These are phyloP conservation scores for Yarrowia yakushimensis DNA, from an alignment of 805 yeast genomes.

Conservation along the genomic window DNA sequence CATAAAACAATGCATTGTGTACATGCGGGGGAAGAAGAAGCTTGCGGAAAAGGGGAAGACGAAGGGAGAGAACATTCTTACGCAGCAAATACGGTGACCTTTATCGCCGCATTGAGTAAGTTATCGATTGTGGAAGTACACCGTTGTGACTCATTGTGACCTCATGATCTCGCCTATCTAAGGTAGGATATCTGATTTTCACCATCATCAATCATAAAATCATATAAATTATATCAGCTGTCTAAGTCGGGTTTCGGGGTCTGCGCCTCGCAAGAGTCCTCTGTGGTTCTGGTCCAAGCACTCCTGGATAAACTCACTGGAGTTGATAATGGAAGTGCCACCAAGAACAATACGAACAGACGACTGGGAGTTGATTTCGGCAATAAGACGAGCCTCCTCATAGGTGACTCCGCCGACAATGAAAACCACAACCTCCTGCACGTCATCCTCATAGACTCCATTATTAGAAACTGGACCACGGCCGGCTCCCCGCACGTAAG, in stretches of 20 bases:
- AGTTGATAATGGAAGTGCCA: conserved; percentile 59
- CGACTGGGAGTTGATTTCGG: conserved; percentile 55
- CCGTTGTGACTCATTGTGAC: not conserved
- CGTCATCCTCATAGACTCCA: conserved; percentile 33
- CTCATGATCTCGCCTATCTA: not conserved
- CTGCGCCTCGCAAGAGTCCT: conserved; percentile 10
- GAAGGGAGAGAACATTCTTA: too few relatives aligned
- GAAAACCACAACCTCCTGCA: conserved; percentile 40
- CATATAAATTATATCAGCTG: conserved; percentile 18
- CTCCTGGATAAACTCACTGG: conserved; percentile 41
- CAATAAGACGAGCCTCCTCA: conserved; percentile 83
- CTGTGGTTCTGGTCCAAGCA: conserved; percentile 20
- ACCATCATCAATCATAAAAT: not conserved
- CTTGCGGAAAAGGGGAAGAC: too few relatives aligned
- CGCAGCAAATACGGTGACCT: not conserved
- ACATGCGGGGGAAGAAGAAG: not conserved
- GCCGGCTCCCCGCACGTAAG: conserved; percentile 4
- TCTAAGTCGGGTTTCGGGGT: conserved; percentile 18
- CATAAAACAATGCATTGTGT: not conserved
- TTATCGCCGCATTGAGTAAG: not conserved
- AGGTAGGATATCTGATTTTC: too few relatives aligned
- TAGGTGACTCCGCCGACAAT: conserved; percentile 84
- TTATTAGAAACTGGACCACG: conserved; percentile 13
- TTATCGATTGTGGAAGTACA: not conserved
- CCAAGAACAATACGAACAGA: conserved; percentile 74